A percentile compares a stretch with the other conserved stretches of the same genome.
Conservation (phyloP, 345 rosid species). For the Acer negundo region DNA sequence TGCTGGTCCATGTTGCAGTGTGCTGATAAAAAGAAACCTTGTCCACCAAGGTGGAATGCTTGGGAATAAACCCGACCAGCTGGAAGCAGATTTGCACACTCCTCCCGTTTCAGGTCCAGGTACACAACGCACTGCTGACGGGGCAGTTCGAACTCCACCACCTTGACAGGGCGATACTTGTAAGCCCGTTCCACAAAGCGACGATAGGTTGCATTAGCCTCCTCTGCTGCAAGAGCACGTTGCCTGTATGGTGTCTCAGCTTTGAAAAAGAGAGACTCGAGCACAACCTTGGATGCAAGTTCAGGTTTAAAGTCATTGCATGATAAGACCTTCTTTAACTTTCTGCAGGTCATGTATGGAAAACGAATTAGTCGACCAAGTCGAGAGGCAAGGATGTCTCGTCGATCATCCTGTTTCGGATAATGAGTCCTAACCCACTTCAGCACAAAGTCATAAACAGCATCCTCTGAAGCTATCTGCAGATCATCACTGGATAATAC, state of each 20-base stretch:
- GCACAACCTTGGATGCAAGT: conserved; percentile 59
- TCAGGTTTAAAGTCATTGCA: conserved; percentile 68
- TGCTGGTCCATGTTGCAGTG: conserved; percentile 70
- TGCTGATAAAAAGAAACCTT: conserved; percentile 64
- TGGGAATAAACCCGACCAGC: conserved; percentile 63
- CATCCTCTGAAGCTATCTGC: conserved; percentile 69
- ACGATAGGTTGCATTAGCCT: conserved; percentile 28
- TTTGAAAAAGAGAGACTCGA: conserved; percentile 81
- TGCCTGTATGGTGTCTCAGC: conserved; percentile 59
- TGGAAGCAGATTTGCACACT: conserved; percentile 58
- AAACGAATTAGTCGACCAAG: conserved; percentile 71
- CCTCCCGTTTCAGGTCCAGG: conserved; percentile 72
- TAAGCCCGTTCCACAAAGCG: conserved; percentile 77
- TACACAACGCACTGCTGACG: conserved; percentile 71
- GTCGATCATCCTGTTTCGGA: conserved; percentile 63
- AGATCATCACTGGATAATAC: conserved; percentile 71
- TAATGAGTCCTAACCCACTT: conserved; percentile 74
- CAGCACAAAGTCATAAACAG: conserved; percentile 65
- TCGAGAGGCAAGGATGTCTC: conserved; percentile 50
- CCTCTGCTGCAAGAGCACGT: conserved; percentile 48
- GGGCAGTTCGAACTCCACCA: conserved; percentile 74
- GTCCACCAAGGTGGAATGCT: conserved; percentile 74
- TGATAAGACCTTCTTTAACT: conserved; percentile 65
- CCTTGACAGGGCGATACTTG: conserved; percentile 69
- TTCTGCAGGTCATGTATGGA: conserved; percentile 73